Evolutionary conservation across 108 stramenopile species (phyloP).

Genomic region (Epithemia pelagica): DNA sequence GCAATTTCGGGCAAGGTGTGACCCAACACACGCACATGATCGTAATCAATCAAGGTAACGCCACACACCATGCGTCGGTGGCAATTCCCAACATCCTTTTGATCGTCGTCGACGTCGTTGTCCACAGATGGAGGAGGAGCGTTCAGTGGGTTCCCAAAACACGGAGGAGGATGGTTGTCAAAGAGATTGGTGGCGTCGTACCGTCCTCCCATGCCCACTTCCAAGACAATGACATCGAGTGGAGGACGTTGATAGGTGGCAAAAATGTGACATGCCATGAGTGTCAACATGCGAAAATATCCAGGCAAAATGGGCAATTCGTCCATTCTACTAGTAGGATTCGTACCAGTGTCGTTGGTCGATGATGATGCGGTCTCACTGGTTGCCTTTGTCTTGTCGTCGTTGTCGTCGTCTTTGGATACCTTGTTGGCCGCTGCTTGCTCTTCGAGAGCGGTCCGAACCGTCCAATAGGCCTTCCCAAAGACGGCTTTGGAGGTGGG

Average conservation of each 20-base stretch:
- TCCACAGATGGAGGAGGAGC: too few relatives aligned
- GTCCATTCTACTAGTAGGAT: background rate
- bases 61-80: conserved; percentile 27
- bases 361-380: background rate
- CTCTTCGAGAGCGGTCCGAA: conserved; percentile 38
- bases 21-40: conserved; percentile 87
- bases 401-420: background rate
- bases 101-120: background rate
- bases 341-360: background rate
- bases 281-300: conserved; percentile 89
- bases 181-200: conserved; percentile 92
- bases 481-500: conserved; percentile 63
- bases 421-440: background rate
- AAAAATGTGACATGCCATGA: conserved; percentile 73
- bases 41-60: conserved; percentile 45
- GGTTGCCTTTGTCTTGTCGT: background rate
- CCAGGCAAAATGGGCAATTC: conserved; percentile 58
- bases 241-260: conserved; percentile 15
- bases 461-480: conserved; percentile 61
- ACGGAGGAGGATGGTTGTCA: conserved; percentile 22
- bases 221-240: conserved; percentile 80
- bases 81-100: background rate
- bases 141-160: too few relatives aligned
- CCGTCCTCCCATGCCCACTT: conserved; percentile 94
- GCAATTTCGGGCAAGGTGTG: conserved; percentile 82